These are phyloP conservation scores for Saksenaea oblongispora DNA, from an alignment of 371 early-diverging fungal species.

Conservation along the genomic window DNA sequence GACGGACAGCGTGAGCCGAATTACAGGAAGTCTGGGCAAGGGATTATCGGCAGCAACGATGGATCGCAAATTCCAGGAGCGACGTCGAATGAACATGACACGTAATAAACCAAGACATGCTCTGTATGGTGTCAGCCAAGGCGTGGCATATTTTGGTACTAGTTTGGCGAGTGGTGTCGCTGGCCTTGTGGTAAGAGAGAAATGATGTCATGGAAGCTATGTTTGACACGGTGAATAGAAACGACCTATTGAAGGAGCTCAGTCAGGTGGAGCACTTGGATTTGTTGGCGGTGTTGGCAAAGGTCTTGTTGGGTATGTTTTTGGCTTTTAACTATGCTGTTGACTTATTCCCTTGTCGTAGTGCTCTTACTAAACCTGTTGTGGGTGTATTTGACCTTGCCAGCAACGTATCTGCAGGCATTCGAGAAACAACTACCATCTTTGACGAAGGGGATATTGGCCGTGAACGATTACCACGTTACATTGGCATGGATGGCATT, in stretches of 20 bases:
- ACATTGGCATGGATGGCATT: conserved; percentile 84
- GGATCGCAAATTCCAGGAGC: conserved; percentile 90
- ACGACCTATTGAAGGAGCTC: conserved; percentile 93
- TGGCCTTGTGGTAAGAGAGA: conserved; percentile 59
- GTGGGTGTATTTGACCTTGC: conserved; percentile 89
- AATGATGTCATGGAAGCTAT: neutral
- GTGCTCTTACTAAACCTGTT: conserved; percentile 86
- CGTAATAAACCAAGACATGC: conserved; percentile 94
- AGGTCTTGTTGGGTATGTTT: conserved; percentile 86
- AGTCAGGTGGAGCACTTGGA: conserved; percentile 90
- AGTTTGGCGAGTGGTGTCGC: conserved; percentile 89
- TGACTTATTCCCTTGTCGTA: conserved; percentile 6
- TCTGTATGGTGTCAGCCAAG: conserved; percentile 86
- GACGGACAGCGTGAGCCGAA: conserved; percentile 92
- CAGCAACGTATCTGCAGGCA: conserved; percentile 79
- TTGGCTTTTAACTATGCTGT: neutral
- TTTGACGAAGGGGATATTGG: conserved; percentile 75
- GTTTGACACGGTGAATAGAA: conserved; percentile 37
- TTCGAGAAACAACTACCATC: conserved; percentile 94
- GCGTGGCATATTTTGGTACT: conserved; percentile 84
- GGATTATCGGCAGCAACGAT: conserved; percentile 95
- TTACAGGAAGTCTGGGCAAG: conserved; percentile 96
- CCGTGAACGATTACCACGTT: conserved; percentile 88
- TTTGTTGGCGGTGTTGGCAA: conserved; percentile 97
- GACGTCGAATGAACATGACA: conserved; percentile 75